Base-by-base conservation (phyloP, 1,139 yeast species). In the Sugiyamaella xylanicola region DNA sequence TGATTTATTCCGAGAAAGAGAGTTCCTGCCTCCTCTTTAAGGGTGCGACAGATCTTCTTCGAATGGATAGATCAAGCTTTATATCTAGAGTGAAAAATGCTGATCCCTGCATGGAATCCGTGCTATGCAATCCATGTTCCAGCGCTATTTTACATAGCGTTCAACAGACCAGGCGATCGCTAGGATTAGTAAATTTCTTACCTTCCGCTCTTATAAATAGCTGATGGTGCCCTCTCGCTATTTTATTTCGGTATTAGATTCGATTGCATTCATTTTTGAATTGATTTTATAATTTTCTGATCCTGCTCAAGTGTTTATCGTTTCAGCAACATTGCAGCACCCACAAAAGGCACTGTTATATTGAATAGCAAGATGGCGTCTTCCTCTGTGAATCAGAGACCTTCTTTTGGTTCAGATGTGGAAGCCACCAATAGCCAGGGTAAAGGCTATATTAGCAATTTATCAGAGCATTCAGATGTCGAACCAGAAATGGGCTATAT, bases 401-500 rank as follows among this genome's bases (percentile, higher is more conserved):
- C 37, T 7, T 32, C 37, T 8, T 32, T 32, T 32, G 37, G 37
- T n/a, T 11, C 37, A 4, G 37, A 32, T 4, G 13, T 32, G 5
- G 37, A 15, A 32, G 15, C 37, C 37, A 32, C 37, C 15, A 13
- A 8, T n/a, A 32, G 41, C 20, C 13, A 11, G 27, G 8, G 27
- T 3, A 45, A 45, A 13, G 20, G 11, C n/a, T 4, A 11, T 22
- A 3, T 21, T 21, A n/a, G 16, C 2, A 16, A 15, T 21, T 3
- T 8, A 5, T 40, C 46, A 16, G 46, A 32, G 19, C 22, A 9
- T 25, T 25, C 29, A 9, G 5, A 3, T 3, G 32, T 39, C 9
- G 44, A n/a, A 15, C 39, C 39, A 20, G 53, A 50, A 50, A 51
- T 48, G 19, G 56, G 49, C 13, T 51, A 49, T 39, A 44, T 54